These are phyloP conservation scores for Coemansia sp. DNA, from an alignment of 192 early-diverging fungal species.

Conservation along the genomic window DNA sequence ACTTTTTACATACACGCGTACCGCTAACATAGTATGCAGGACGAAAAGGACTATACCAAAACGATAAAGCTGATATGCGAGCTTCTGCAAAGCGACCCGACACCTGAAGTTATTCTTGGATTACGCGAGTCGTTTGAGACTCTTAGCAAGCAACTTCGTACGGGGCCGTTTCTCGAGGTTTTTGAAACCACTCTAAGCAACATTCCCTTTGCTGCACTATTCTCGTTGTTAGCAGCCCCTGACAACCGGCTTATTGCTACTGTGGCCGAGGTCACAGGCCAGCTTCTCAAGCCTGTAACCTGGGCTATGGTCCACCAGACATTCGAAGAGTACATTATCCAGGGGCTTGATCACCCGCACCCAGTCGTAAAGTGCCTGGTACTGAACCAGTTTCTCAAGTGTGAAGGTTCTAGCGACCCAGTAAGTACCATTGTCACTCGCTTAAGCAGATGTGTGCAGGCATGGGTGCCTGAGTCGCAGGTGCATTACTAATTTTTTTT, in stretches of 20 bases:
- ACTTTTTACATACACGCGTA: too few species aligned
- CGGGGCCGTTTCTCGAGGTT: conserved; percentile 47
- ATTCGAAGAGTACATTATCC: conserved; percentile 50
- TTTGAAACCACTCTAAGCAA: conserved; percentile 47
- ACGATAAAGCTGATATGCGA: conserved; percentile 47
- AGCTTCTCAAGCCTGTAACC: conserved; percentile 42
- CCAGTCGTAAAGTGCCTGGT: conserved; percentile 44
- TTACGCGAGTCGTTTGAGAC: conserved; percentile 36
- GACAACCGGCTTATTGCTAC: conserved; percentile 43
- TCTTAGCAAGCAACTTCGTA: conserved; percentile 41
- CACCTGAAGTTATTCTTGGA: conserved; percentile 38
- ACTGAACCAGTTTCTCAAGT: conserved; percentile 47
- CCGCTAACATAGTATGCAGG: conserved; percentile 6
- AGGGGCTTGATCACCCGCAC: conserved; percentile 46
- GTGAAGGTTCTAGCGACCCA: conserved; percentile 24
- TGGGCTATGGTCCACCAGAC: conserved; percentile 50
- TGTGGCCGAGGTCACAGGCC: conserved; percentile 33
- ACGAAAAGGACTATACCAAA: conserved; percentile 33
- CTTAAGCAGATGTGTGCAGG: too few species aligned
- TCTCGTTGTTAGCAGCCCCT: conserved; percentile 43
- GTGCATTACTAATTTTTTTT: conserved; percentile 1
- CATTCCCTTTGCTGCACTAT: conserved; percentile 45
- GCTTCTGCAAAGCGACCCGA: conserved; percentile 46
- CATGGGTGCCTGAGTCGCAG: too few species aligned
- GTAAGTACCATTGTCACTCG: conserved; percentile 16